Evolutionary conservation across 768 basidiomycete species (phyloP).

Genomic region (Cubamyces sp.): DNA sequence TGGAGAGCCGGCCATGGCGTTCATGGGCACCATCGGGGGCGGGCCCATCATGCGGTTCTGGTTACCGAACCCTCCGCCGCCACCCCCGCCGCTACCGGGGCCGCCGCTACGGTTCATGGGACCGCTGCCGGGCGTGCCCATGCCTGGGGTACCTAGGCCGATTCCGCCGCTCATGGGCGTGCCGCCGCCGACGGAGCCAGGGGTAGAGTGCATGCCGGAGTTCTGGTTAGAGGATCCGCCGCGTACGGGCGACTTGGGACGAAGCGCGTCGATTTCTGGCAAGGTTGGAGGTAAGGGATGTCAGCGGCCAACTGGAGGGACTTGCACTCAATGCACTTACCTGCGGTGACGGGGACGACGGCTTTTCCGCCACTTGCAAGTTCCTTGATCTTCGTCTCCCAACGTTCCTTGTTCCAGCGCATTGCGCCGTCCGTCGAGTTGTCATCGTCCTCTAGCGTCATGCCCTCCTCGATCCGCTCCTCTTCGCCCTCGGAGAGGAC

Average conservation of each 20-base stretch:
- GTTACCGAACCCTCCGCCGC: slow-evolving; percentile 28
- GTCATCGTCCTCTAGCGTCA: slow-evolving; percentile 34
- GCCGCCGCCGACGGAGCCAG: slow-evolving; percentile 22
- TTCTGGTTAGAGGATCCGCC: slow-evolving; percentile 35
- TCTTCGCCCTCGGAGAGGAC: slow-evolving; percentile 70
- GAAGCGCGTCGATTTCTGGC: slow-evolving; percentile 76
- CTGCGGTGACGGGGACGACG: slow-evolving; percentile 70
- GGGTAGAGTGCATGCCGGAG: slow-evolving; percentile 29
- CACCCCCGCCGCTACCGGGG: slow-evolving; percentile 13
- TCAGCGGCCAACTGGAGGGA: not conserved
- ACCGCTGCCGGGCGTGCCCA: slow-evolving; percentile 21
- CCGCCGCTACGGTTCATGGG: not conserved
- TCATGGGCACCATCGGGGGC: slow-evolving; percentile 47
- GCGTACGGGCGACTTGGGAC: slow-evolving; percentile 83
- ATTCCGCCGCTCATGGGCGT: too few species aligned
- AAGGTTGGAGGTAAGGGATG: not conserved
- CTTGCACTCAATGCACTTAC: slow-evolving; percentile 28
- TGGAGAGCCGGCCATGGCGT: slow-evolving; percentile 29
- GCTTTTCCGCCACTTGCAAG: slow-evolving; percentile 55
- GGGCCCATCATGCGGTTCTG: slow-evolving; percentile 38
- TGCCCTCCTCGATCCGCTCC: slow-evolving; percentile 46
- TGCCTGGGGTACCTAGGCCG: slow-evolving; percentile 16
- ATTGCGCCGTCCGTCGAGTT: slow-evolving; percentile 39
- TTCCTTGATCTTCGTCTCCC: slow-evolving; percentile 66
- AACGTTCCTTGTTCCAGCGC: slow-evolving; percentile 63